Base-by-base conservation (phyloP, 2,329 filamentous ascomycete species). In the Alternaria consortialis region DNA sequence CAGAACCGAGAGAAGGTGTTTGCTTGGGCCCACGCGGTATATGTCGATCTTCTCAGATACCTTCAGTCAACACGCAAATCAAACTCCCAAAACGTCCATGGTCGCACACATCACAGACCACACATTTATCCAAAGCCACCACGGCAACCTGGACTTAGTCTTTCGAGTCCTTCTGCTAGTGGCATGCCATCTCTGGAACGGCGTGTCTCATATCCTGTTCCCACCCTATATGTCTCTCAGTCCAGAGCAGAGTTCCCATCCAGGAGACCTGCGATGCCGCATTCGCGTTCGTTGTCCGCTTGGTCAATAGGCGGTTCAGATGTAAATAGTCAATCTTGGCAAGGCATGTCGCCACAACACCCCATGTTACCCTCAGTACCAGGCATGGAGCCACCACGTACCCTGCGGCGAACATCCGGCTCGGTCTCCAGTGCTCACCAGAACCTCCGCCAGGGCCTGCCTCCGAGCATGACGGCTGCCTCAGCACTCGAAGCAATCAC, bases 91-190 rank as follows among this genome's bases (percentile, higher is more conserved):
- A 60, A 84, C 57, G 69, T 74, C 8, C 80, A 81, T 56, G 79
- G 79, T 25, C 78, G 80, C 23, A 81, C 82, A 39, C 63, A 80
- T 25, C 69, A 81, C 43, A 84, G 86, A 67, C 86, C 86, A 3
- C 84, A 82, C 60, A 88, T 89, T 52, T 89, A 86, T 58, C 87
- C 87, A 0, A 87, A 85, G 67, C 87, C 87, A 31, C 87, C 87
- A 17, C 84, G 84, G 46, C 84, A 87, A 66, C 85, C 86, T 29
- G 81, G 81, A 13, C 80, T 84, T 15, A 83, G 84, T 65, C 83
- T 85, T 56, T 82, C 81, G 23, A 67, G 60, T 23, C 75, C 79
- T 23, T 68, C 75, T 25, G 64, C 36, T 42, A 51, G 40, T 17
- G 57, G 17, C 20, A 62, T 62, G 53, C 80, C 78, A 63, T 71